Evolutionary conservation across 495 filamentous ascomycete species (phyloP).

Genomic region (Penicillium antarcticum): DNA sequence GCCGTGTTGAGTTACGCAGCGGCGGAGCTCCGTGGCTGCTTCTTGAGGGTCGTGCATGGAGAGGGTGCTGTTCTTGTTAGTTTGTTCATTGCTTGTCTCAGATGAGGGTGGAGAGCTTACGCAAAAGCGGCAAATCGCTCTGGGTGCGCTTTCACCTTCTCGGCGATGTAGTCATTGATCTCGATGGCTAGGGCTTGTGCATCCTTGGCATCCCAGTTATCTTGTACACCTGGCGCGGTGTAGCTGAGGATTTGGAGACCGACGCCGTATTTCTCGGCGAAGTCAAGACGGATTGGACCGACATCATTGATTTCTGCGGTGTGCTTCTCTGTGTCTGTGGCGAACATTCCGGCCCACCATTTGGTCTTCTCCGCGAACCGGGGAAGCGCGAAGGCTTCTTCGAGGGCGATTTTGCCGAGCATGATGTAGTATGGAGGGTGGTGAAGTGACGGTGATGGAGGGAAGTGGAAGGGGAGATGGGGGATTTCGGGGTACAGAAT

Average conservation of each 20-base stretch:
- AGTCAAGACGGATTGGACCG: slow-evolving; percentile 44
- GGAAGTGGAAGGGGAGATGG: not conserved
- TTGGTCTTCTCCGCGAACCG: slow-evolving; percentile 45
- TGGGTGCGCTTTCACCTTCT: slow-evolving; percentile 46
- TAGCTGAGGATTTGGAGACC: slow-evolving; percentile 59
- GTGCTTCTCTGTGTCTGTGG: slow-evolving; percentile 42
- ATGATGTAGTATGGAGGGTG: slow-evolving; percentile 18
- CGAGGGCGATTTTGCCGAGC: slow-evolving; percentile 51
- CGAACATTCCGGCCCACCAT: slow-evolving; percentile 45
- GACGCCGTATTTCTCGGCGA: slow-evolving; percentile 57
- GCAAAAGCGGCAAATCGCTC: slow-evolving; percentile 58
- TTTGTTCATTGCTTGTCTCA: not conserved
- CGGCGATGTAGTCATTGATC: slow-evolving; percentile 58
- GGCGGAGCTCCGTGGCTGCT: slow-evolving; percentile 52
- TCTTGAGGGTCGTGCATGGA: slow-evolving; percentile 55
- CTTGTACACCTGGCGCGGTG: slow-evolving; percentile 56
- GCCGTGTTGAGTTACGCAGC: slow-evolving; percentile 52
- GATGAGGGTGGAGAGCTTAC: slow-evolving; percentile 11
- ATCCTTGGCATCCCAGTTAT: slow-evolving; percentile 47
- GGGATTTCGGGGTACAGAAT: not conserved
- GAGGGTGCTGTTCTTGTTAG: slow-evolving; percentile 29
- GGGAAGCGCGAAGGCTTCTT: slow-evolving; percentile 50
- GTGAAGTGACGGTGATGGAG: not conserved
- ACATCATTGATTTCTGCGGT: slow-evolving; percentile 47
- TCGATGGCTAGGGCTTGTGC: slow-evolving; percentile 44